Percentiles rank a stretch among this genome's conserved stretches.
These are phyloP conservation scores for Alternaria novae-zelandiae DNA, from an alignment of 2,329 filamentous ascomycete genomes.

Conservation along the genomic window DNA sequence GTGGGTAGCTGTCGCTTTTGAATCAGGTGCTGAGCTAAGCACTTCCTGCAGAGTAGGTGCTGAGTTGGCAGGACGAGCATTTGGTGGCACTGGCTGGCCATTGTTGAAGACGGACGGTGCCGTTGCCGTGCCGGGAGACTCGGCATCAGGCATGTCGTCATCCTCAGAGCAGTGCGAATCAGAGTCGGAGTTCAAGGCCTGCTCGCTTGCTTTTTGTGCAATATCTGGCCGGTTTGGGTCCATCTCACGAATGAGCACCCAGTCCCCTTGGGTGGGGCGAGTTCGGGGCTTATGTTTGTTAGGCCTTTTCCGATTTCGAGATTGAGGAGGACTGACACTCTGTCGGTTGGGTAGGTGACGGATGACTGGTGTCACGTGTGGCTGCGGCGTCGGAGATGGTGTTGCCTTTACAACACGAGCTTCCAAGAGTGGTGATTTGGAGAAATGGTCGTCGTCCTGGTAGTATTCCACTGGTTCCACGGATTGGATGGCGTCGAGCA, in stretches of 20 bases:
- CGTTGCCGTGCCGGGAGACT: slow-evolving; percentile 17
- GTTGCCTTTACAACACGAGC: slow-evolving; percentile 52
- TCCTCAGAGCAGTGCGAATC: slow-evolving; percentile 56
- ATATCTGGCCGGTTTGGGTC: slow-evolving; percentile 70
- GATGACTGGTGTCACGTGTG: slow-evolving; percentile 35
- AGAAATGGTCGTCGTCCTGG: slow-evolving; percentile 58
- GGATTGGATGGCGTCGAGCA: slow-evolving; percentile 29
- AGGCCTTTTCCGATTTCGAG: slow-evolving; percentile 55
- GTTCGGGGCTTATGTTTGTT: slow-evolving; percentile 59
- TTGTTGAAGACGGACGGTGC: slow-evolving; percentile 3
- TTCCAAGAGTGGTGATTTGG: slow-evolving; percentile 51
- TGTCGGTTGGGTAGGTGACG: slow-evolving; percentile 20
- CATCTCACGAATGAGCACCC: slow-evolving; percentile 70
- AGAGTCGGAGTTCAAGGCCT: slow-evolving; percentile 56
- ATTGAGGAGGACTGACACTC: slow-evolving; percentile 52
- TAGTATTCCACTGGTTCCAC: slow-evolving; percentile 46
- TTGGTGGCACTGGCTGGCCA: slow-evolving; percentile 8
- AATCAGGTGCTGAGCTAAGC: slow-evolving; percentile 12
- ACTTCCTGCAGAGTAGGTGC: slow-evolving; percentile 27
- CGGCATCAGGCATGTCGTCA: slow-evolving; percentile 36
- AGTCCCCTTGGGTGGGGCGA: slow-evolving; percentile 65
- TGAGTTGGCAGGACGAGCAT: slow-evolving; percentile 15
- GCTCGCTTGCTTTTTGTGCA: slow-evolving; percentile 62
- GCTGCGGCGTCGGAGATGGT: slow-evolving; percentile 59
- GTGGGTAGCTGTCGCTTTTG: slow-evolving; percentile 18